phyloP scores from a whole-genome alignment of 192 early-diverging fungal genomes.

The Coemansia sp. region DNA sequence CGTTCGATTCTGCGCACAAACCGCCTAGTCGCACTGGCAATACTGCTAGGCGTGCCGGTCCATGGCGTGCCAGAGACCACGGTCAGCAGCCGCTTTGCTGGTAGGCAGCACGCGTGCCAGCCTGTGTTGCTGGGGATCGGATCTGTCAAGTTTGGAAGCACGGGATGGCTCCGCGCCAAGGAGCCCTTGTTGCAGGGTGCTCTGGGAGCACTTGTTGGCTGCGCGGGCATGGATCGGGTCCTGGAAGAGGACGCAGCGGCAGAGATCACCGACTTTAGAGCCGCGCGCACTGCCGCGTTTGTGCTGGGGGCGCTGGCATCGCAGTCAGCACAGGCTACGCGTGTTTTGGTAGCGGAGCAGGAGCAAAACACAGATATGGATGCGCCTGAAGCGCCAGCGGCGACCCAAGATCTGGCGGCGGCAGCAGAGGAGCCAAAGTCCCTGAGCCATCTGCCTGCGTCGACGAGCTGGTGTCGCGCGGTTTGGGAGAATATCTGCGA shows the following conservation, averaged over 20 bases:
- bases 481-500: constrained; percentile 26
- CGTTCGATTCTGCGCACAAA: constrained; percentile 12
- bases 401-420: background rate
- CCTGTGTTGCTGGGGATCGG: constrained; percentile 22
- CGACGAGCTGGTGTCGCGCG: constrained; percentile 35
- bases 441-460: constrained; percentile 26
- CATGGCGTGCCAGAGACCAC: constrained; percentile 37
- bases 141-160: constrained; percentile 27
- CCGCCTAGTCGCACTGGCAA: constrained; percentile 15
- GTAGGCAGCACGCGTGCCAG: too few relatives aligned
- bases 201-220: constrained; percentile 10
- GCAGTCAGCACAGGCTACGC: constrained; percentile 10
- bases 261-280: constrained; percentile 20
- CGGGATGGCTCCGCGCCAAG: constrained; percentile 21
- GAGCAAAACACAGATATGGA: background rate
- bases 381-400: background rate
- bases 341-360: constrained; percentile 3
- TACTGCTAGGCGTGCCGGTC: constrained; percentile 31
- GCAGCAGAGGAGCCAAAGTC: constrained; percentile 21
- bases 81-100: constrained; percentile 13
- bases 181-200: constrained; percentile 11
- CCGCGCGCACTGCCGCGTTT: constrained; percentile 18
- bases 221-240: constrained; percentile 15
- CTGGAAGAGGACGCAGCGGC: background rate
- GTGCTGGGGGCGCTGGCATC: constrained; percentile 16